Percentiles rank a stretch among this genome's conserved stretches.
Conservation (phyloP, 768 basidiomycete species). For the Russula griseocarnosa region DNA sequence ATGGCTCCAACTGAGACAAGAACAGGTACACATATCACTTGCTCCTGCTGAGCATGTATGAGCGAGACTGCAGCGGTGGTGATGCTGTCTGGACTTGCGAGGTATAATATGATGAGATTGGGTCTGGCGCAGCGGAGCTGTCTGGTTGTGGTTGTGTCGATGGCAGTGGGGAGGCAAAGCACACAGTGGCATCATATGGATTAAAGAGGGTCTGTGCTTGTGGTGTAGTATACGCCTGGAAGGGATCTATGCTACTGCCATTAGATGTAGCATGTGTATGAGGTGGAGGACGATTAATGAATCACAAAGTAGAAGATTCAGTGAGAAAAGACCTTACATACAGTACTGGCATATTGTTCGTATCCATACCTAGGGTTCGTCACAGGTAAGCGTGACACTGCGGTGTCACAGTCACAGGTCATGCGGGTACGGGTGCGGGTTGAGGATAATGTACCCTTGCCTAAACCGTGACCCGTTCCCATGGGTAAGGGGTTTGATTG, state of each 20-base stretch:
- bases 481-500: too few relatives aligned
- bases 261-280: conserved; percentile 48
- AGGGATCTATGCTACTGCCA: conserved; percentile 43
- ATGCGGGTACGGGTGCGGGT: too few relatives aligned
- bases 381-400: too few relatives aligned
- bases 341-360: conserved; percentile 37
- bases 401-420: too few relatives aligned
- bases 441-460: too few relatives aligned
- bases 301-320: background rate
- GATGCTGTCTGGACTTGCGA: too few relatives aligned
- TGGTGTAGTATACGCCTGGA: conserved; percentile 36
- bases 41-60: too few relatives aligned
- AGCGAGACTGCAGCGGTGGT: too few relatives aligned
- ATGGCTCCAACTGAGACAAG: too few relatives aligned
- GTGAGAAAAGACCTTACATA: conserved; percentile 31
- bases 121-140: conserved; percentile 18
- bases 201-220: conserved; percentile 34
- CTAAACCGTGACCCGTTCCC: too few relatives aligned
- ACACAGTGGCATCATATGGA: conserved; percentile 40
- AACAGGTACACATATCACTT: too few relatives aligned
- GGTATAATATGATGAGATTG: conserved; percentile 16
- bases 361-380: too few relatives aligned
- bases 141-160: conserved; percentile 16
- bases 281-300: conserved; percentile 32
- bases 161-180: conserved; percentile 27